Evolutionary conservation across 768 basidiomycete species (phyloP), one percentile per base, ranked within the genome.

Genomic region (Tulasnella sp.): DNA sequence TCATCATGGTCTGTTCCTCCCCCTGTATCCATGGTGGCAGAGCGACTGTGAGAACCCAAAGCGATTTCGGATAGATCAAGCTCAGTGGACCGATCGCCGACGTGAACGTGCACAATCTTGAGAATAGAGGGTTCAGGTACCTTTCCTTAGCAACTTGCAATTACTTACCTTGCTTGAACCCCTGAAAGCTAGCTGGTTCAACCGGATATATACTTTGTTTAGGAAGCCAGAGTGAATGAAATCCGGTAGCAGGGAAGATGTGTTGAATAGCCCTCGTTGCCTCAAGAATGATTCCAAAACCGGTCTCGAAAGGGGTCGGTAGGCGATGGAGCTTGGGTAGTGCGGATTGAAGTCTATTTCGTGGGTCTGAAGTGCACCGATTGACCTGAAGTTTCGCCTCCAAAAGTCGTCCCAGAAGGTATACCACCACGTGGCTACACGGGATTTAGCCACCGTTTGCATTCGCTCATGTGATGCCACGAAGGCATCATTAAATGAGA

Each of bases 331-430:
- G 0, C 74, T 72, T 8, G 74, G 71, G 58, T 79, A 87, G 55
- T 79, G 72, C 0, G 85, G 83, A 60, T 80, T 75, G 60, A 87
- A 88, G 59, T 81, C 78, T 0, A 68, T 28, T 2, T 70, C 72
- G 58, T 79, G 68, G 5, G 64, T 68, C 40, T 61, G 49, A 12
- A 86, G 62, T 13, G 66, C 69, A 15, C 65, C 57, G 40, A 83
- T 75, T 0, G 78, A 75, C 37, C 73, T 70, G 58, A 75, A 62
- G 60, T 86, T 85, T 48, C 81, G 68, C 55, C 81, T 68, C 81
- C 81, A 86, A 5, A 83, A 60, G 60, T 84, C 83, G 59, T 86
- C 83, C 80, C 81, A 86, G 57, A 83, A 77, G 10, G 85, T 69
- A 58, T 80, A 85, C 85, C 85, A 88, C 79, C 82, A 85, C 3